Base-by-base conservation (phyloP, 106 monocot species). In the Platanthera guangdongensis region DNA sequence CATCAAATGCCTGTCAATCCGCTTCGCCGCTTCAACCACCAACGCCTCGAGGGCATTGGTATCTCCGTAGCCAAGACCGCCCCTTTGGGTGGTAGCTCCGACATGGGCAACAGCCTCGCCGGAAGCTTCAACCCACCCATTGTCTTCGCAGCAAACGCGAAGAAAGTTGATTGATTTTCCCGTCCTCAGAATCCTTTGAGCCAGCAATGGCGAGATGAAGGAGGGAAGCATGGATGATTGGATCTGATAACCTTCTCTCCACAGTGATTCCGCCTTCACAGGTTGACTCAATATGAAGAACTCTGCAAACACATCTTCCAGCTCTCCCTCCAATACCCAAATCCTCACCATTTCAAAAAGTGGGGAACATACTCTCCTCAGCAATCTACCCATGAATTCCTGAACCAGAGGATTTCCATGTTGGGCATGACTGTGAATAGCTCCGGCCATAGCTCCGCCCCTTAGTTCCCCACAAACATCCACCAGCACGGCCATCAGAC, bases 111-210 rank as follows among this genome's bases (percentile, higher is more conserved):
- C 90, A 4, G 90, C 87, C 78, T 91, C 86, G 7, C 86, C 74
- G 5, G 89, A 89, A 76, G 91, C 88, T 57, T 87, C 87, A 5
- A 87, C 94, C 97, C 97, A 97, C 12, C 93, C 90, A 80, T n/a
- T 88, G 62, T 94, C 97, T 52, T 92, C 97, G 64, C 97, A 97
- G 65, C 97, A 97, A 9, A 90, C 99, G n/a, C 94, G 78, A 15
- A 99, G 87, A 55, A 99, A 99, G 78, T 99, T 99, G 22, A 99
- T 99, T 3, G 99, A 99, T 68, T 99, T 99, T 13, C 99, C 99
- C 0, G 99, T 92, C 78, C 99, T 79, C 82, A 99, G 76, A 78
- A 99, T 94, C 47, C 94, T 83, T 68, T 85, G 86, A 6, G 99
- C 99, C 76, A 99, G 78, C 8, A 84, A 76, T 45, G 86, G 83